Evolutionary conservation across 1,139 yeast genomes (phyloP), one percentile per base, ranked within the genome.

Genomic region (Nakaseomyces glabratus): DNA sequence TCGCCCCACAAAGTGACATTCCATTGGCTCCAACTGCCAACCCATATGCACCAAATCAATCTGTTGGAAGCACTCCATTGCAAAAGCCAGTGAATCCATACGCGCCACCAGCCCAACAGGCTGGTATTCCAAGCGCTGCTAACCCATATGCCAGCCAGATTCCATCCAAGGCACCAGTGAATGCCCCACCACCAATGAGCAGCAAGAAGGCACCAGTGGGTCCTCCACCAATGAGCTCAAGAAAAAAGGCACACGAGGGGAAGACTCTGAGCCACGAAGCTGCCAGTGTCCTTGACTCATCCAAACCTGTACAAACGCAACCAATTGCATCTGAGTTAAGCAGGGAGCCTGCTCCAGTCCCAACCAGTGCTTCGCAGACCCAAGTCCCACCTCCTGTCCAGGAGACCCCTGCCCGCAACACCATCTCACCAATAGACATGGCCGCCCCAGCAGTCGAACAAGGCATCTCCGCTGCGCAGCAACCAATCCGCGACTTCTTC

Each of bases 401-500:
- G n/a, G 6, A 32, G 28, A 19, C 20, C 20, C 19, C 36, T 12
- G 13, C 31, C 19, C 11, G 32, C 3, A 28, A 28, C 28, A 23
- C 34, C n/a, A 21, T 28, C 16, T 20, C 31, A n/a, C 36, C 38
- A 3, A 28, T 23, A 12, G 28, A 36, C 14, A 24, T 42, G 14
- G 33, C 34, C 11, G 37, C 36, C 12, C 24, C 43, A 14, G 25
- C 29, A 22, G 20, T 33, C 12, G 33, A 45, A 6, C 32, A 40
- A 8, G 47, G 37, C 10, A 79, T 84, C 42, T 72, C 86, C 2
- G 69, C 62, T 4, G 66, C 65, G 7, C 69, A 77, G 2, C 52
- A 60, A 43, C 76, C 79, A n/a, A 73, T 90, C 34, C 76, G 63
- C 50, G 66, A 69, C 20, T 65, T 65, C 17, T 68, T 90, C 41